Conservation (phyloP, 768 basidiomycete genomes). For the Tylopilus vinaceipallidus region DNA sequence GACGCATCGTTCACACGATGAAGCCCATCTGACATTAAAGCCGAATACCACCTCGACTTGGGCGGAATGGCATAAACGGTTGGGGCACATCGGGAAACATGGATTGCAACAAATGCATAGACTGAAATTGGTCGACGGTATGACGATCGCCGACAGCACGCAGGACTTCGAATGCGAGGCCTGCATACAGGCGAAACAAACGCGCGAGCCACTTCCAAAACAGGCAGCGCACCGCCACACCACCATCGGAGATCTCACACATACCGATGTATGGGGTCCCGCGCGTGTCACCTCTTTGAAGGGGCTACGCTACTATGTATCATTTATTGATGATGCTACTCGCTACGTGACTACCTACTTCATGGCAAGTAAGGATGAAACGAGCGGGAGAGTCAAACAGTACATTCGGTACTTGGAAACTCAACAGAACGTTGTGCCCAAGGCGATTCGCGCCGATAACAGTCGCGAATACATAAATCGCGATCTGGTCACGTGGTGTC, state of each 20-base stretch:
- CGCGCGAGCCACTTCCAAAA: not conserved
- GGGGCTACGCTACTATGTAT: not conserved
- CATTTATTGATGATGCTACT: not conserved
- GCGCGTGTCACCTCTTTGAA: not conserved
- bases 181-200: not conserved
- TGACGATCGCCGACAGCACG: not conserved
- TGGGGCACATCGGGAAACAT: not conserved
- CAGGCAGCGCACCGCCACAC: not conserved
- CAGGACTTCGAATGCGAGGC: not conserved
- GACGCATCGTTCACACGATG: no score
- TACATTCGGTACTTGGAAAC: not conserved
- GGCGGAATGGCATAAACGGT: not conserved
- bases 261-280: not conserved
- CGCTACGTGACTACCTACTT: not conserved
- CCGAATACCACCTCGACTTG: not conserved
- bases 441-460: constrained; percentile 11
- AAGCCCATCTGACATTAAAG: no score
- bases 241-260: not conserved
- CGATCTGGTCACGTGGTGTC: constrained; percentile 20
- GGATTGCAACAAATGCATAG: not conserved
- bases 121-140: not conserved
- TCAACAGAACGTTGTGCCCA: not conserved
- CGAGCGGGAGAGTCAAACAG: not conserved
- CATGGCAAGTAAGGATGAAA: not conserved
- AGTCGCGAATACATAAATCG: constrained; percentile 18